Evolutionary conservation across 306 rosid species (phyloP).

Genomic region (Cicer yamashitae): DNA sequence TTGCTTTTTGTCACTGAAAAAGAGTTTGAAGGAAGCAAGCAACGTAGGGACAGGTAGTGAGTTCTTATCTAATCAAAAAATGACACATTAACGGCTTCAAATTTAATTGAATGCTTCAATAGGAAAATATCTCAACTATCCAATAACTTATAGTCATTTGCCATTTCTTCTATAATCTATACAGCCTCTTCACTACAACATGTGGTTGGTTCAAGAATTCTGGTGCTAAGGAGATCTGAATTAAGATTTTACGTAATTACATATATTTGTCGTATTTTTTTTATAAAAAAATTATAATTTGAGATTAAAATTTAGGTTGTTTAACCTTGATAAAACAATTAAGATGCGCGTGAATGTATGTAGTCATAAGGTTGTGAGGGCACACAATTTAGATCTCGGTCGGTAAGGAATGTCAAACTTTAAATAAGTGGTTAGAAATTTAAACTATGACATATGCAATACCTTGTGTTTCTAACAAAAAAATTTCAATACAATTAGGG

Average conservation of each 20-base stretch:
- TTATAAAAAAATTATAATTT: too few species aligned
- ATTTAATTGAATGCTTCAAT: slow-evolving; percentile 45
- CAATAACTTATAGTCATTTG: slow-evolving; percentile 12
- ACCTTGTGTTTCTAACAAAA: too few species aligned
- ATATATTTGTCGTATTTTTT: too few species aligned
- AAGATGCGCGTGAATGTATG: fast-evolving
- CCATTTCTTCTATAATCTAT: neutral
- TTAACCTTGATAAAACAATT: too few species aligned
- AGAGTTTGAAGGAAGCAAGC: slow-evolving; percentile 61
- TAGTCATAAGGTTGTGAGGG: too few species aligned
- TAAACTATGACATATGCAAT: too few species aligned
- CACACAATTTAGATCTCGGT: too few species aligned
- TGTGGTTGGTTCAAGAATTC: neutral
- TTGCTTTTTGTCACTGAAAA: slow-evolving; percentile 45
- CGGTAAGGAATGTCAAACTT: too few species aligned
- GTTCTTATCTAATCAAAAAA: slow-evolving; percentile 45
- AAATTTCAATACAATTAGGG: too few species aligned
- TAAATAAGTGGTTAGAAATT: too few species aligned
- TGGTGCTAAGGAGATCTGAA: neutral
- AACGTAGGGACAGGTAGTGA: slow-evolving; percentile 44
- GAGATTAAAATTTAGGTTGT: too few species aligned
- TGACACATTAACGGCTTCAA: slow-evolving; percentile 44
- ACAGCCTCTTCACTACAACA: neutral
- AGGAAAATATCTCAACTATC: slow-evolving; percentile 39
- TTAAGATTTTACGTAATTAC: too few species aligned